Percentiles rank a stretch among this genome's conserved stretches.
Evolutionary conservation across 2,329 filamentous ascomycete species (phyloP).

Genomic region (Exophiala spinifera): DNA sequence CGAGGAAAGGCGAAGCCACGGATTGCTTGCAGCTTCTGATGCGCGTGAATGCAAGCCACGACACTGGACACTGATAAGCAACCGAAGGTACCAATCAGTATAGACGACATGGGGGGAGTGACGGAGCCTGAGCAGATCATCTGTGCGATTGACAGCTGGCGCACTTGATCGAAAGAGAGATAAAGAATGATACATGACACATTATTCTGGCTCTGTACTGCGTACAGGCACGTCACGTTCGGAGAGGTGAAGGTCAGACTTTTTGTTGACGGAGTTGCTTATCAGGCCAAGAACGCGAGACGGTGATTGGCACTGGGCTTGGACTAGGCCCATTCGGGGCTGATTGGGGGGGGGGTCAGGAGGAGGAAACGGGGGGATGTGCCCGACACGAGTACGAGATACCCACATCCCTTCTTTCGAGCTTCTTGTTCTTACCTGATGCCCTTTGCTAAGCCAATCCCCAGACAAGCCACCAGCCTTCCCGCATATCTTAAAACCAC

Average conservation of each 20-base stretch:
- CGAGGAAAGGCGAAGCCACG: too few species aligned
- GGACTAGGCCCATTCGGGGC: background rate
- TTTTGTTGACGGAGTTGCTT: background rate
- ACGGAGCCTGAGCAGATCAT: background rate
- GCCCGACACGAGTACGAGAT: too few species aligned
- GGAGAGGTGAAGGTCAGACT: too few species aligned
- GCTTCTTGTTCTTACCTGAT: background rate
- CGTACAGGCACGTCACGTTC: too few species aligned
- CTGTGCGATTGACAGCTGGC: background rate
- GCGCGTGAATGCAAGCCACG: background rate
- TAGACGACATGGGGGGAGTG: background rate
- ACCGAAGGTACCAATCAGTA: background rate
- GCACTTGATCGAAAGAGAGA: too few species aligned
- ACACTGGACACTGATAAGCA: constrained; percentile 1
- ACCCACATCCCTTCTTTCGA: background rate
- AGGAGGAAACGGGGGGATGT: too few species aligned
- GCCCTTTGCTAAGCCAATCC: background rate
- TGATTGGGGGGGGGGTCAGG: background rate
- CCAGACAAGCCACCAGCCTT: background rate
- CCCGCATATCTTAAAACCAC: too few species aligned
- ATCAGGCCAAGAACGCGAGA: background rate
- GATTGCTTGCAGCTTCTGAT: background rate
- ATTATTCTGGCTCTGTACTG: too few species aligned
- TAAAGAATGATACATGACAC: too few species aligned
- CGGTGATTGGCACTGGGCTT: background rate